Evolutionary conservation across 169 alveolate genomes (phyloP), one percentile per base, ranked within the genome.

Genomic region (Babesia sp.): DNA sequence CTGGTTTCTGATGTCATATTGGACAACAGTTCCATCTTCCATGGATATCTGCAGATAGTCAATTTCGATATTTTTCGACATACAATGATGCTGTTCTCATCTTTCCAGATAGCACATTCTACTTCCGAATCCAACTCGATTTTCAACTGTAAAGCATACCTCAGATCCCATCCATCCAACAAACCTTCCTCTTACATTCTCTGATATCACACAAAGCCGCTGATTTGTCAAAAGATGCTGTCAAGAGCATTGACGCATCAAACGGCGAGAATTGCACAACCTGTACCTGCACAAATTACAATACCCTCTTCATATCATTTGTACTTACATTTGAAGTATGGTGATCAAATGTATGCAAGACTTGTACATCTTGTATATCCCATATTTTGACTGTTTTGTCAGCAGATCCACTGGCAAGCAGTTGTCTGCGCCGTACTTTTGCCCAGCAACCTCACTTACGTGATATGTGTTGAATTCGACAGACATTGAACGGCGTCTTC

Each of bases 181-280:
- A 2, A 34, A 69, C 79, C 26, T 28, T 54, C 5, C 28, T 18
- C 18, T 53, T 55, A 64, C 57, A 50, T 34, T 61, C 58, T 36
- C 88, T 57, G 29, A 80, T 28, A 51, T 80, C 88, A 33, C 58
- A 37, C 20, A 80, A n/a, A n/a, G 84, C 54, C 16, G 64, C 71
- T 34, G 37, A 56, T 29, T 71, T 57, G 56, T 80, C 88, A 48
- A 80, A 80, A 42, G 81, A 48, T 16, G 83, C 88, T 9, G 88
- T 50, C 20, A 80, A 44, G 24, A 80, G 58, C 14, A 59, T 20
- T 31, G 64, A 45, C 8, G 83, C 56, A 24, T 70, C 84, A 14
- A 29, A 34, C 12, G 77, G 78, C 14, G 69, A 44, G 71, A 74
- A 80, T 33, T 46, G 46, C 46, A 80, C 88, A 8, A 64, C 77